Evolutionary conservation across 768 basidiomycete species (phyloP), one percentile per base, ranked within the genome.

Genomic region (Podaxis pistillaris): DNA sequence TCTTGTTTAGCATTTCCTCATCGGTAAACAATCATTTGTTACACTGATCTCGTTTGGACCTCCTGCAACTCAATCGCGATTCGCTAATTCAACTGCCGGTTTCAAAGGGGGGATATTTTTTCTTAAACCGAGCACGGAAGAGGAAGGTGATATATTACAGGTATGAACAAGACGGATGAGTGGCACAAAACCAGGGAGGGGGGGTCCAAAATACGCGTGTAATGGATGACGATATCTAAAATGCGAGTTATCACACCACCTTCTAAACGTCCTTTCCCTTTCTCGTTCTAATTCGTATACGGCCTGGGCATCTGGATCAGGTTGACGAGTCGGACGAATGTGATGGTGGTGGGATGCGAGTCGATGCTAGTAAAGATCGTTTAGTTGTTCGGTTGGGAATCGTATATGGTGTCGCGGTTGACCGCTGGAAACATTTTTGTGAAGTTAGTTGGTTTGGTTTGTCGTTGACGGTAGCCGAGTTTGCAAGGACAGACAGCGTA

Each of bases 91-190:
- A 19, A 17, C 19, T 17, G 8, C 19, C 19, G 7, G 17, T 13
- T 37, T 55, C 33, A 30, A 37, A 17, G 8, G 17, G 17, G 19
- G 24, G 22, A 17, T 8, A 22, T 7, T 7, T 13, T 19, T 37
- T 12, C 22, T 9, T 13, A 6, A 37, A 33, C 12, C n/a, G 11
- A 19, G 36, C 13, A 24, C 22, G 37, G 4, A 51, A 19, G 49
- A 22, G 47, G 47, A 33, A 36, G 50, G 58, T 59, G 58, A 59
- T 59, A 59, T 59, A 51, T 50, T 59, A 59, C 58, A 59, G 47
- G 19, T 51, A 59, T 59, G 58, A 26, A 51, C 56, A 51, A 50
- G 33, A 37, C 8, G 36, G 46, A 12, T 13, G 28, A 19, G 28
- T 58, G 57, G 36, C 46, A 30, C 24, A n/a, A 46, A 19, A 26